Evolutionary conservation across 2,329 filamentous ascomycete species (phyloP).

Genomic region (Penicillium concentricum): DNA sequence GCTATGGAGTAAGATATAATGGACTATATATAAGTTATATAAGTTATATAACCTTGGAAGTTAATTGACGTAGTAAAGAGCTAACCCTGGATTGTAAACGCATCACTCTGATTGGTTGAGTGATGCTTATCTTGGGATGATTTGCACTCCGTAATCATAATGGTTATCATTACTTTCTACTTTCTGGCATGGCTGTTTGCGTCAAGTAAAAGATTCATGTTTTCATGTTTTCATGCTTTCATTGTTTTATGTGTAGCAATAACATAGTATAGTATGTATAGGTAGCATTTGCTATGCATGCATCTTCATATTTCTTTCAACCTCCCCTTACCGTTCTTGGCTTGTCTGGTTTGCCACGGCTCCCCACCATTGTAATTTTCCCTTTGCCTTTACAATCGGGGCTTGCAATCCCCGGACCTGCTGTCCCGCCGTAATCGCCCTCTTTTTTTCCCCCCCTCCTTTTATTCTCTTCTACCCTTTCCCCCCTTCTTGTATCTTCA

Average conservation of each 20-base stretch:
- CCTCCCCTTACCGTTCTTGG: constrained; percentile 2
- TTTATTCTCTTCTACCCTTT: constrained; percentile 5
- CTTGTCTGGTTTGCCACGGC: constrained; percentile 18
- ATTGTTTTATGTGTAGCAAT: too few relatives aligned
- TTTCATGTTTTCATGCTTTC: too few relatives aligned
- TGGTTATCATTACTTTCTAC: constrained; percentile 25
- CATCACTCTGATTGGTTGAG: constrained; percentile 30
- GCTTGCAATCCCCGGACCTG: constrained; percentile 23
- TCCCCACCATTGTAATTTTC: constrained; percentile 26
- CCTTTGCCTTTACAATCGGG: constrained; percentile 17
- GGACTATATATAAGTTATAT: not conserved
- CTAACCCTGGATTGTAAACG: constrained; percentile 37
- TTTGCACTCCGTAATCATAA: constrained; percentile 24
- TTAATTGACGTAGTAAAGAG: constrained; percentile 36
- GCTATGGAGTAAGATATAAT: not conserved
- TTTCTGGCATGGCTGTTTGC: constrained; percentile 4
- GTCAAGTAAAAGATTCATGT: too few relatives aligned
- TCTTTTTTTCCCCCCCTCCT: constrained; percentile 8
- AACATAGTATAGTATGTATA: too few relatives aligned
- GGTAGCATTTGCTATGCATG: too few relatives aligned
- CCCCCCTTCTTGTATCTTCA: constrained; percentile 4
- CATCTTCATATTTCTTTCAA: not conserved
- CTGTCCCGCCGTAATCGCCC: constrained; percentile 23
- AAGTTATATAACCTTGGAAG: too few relatives aligned
- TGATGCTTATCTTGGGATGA: constrained; percentile 32